These are phyloP conservation scores for Mycosphaerella sp. DNA, from an alignment of 2,329 filamentous ascomycete species.

Conservation along the genomic window DNA sequence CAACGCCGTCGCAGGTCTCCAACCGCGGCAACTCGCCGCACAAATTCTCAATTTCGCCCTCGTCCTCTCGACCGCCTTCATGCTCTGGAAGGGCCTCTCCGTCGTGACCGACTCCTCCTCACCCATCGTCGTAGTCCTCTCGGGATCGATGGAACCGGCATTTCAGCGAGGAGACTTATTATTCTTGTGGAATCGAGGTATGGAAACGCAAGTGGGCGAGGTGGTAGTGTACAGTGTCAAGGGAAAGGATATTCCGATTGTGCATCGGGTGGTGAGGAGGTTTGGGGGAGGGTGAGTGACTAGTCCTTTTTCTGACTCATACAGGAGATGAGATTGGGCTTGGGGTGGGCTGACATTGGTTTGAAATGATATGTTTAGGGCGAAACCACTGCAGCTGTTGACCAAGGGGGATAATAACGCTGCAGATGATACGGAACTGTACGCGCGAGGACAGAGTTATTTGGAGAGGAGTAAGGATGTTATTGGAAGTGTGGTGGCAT, in stretches of 20 bases:
- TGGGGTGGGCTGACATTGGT: neutral
- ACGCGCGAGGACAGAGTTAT: constrained; percentile 80
- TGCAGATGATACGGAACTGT: constrained; percentile 86
- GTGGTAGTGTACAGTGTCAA: constrained; percentile 77
- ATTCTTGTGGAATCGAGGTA: constrained; percentile 65
- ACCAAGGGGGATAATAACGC: constrained; percentile 98
- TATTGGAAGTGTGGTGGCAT: constrained; percentile 85
- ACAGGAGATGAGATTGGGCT: neutral
- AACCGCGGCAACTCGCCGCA: constrained; percentile 71
- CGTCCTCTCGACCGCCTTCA: constrained; percentile 84
- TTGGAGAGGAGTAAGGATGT: constrained; percentile 74
- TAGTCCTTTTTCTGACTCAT: too few relatives aligned
- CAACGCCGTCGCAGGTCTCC: constrained; percentile 56
- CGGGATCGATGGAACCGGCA: constrained; percentile 76
- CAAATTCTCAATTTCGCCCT: constrained; percentile 88
- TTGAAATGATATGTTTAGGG: constrained; percentile 28
- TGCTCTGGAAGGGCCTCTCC: constrained; percentile 84
- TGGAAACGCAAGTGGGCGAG: constrained; percentile 62
- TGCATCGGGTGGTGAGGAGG: constrained; percentile 78
- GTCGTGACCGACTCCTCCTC: constrained; percentile 59
- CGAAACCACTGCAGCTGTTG: constrained; percentile 58
- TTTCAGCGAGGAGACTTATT: constrained; percentile 73
- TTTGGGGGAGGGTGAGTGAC: constrained; percentile 53
- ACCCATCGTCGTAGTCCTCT: constrained; percentile 77
- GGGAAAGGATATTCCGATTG: constrained; percentile 95